phyloP scores from a whole-genome alignment of 1,284 basidiomycete genomes.

The Ceratobasidium sp. region DNA sequence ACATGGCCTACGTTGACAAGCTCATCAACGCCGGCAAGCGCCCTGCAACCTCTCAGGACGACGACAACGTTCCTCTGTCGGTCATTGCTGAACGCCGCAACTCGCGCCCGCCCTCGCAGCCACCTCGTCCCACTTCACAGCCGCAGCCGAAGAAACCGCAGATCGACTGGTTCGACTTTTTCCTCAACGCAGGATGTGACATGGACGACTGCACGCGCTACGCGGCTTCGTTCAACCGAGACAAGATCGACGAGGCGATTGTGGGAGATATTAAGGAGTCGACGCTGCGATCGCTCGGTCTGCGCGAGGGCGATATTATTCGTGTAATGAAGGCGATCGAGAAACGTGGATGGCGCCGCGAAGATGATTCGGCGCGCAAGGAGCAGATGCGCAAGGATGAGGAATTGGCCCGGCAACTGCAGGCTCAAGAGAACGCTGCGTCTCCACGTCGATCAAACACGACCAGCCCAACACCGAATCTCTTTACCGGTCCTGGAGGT shows the following conservation, averaged over 20 bases:
- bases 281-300: conserved; percentile 91
- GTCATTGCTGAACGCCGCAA: conserved; percentile 52
- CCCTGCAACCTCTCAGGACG: conserved; percentile 50
- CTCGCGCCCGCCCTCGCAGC: conserved; percentile 71
- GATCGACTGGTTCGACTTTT: conserved; percentile 99
- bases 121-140: conserved; percentile 52
- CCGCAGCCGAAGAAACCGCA: conserved; percentile 63
- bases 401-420: conserved; percentile 83
- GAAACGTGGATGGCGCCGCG: conserved; percentile 65
- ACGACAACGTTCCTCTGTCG: conserved; percentile 37
- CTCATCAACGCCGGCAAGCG: conserved; percentile 58
- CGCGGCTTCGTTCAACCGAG: conserved; percentile 90
- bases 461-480: conserved; percentile 75
- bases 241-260: conserved; percentile 96
- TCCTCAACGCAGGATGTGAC: conserved; percentile 96
- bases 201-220: conserved; percentile 98
- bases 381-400: conserved; percentile 85
- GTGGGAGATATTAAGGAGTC: conserved; percentile 90
- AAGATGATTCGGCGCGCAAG: conserved; percentile 60
- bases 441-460: conserved; percentile 59
- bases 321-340: conserved; percentile 90
- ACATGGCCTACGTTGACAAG: conserved; percentile 87
- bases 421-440: conserved; percentile 79
- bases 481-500: conserved; percentile 91
- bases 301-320: conserved; percentile 98